Evolutionary conservation across 129 eudicot genomes (phyloP).

Genomic region (Flaveria trinervia): DNA sequence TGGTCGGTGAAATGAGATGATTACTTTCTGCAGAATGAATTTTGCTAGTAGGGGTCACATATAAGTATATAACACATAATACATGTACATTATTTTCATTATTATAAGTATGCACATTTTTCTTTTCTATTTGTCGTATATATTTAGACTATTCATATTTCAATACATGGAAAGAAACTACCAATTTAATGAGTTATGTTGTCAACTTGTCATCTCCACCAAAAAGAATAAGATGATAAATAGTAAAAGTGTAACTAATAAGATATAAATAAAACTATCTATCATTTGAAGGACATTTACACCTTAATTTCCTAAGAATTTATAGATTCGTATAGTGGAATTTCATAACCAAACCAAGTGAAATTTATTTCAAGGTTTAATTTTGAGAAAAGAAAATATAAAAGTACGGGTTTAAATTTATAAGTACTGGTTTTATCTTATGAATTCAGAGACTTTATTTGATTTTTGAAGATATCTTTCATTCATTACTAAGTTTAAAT

Average conservation of each 20-base stretch:
- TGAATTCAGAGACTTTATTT: no score
- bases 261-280: background rate
- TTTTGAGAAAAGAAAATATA: no score
- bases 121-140: background rate
- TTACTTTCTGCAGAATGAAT: background rate
- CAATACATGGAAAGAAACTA: background rate
- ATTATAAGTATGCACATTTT: background rate
- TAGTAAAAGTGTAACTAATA: no score
- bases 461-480: no score
- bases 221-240: background rate
- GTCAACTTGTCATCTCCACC: background rate
- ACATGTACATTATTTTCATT: conserved; percentile 12
- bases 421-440: no score
- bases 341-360: no score
- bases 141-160: background rate
- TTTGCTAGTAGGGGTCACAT: conserved; percentile 15
- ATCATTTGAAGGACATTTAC: background rate
- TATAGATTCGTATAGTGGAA: no score
- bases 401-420: no score
- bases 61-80: background rate
- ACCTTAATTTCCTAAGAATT: no score
- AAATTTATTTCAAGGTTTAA: no score
- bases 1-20: background rate
- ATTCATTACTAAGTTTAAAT: no score
- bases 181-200: background rate